Conservation (phyloP, 257 asterid genomes). For the Lantana camara region DNA sequence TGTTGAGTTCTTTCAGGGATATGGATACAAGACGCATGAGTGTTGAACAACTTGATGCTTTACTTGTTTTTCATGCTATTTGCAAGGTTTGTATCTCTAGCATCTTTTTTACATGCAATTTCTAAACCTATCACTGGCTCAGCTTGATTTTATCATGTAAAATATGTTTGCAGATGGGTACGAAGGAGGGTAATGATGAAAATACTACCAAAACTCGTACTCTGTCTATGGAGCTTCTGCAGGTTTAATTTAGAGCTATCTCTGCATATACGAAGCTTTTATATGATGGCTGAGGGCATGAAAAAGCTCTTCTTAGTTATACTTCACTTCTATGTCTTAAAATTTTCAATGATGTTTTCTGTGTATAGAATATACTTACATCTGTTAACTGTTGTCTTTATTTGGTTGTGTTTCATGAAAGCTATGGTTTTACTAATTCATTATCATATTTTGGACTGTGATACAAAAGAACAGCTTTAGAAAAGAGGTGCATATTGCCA, state of each 20-base stretch:
- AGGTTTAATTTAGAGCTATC: conserved; percentile 54
- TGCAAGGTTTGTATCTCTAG: conserved; percentile 78
- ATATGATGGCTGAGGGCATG: conserved; percentile 23
- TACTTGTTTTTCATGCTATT: conserved; percentile 84
- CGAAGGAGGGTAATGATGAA: conserved; percentile 93
- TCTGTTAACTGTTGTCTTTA: conserved; percentile 23
- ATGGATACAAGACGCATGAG: conserved; percentile 59
- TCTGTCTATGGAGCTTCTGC: conserved; percentile 92
- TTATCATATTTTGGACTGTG: background rate
- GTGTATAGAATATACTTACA: conserved; percentile 14
- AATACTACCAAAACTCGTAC: conserved; percentile 77
- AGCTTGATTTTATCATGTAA: conserved; percentile 28
- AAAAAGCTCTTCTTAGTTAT: conserved; percentile 16
- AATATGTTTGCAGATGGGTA: conserved; percentile 80
- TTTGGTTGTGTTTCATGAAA: conserved; percentile 9
- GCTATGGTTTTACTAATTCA: background rate
- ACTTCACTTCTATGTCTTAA: conserved; percentile 6
- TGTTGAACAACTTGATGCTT: conserved; percentile 80
- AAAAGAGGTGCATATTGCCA: background rate
- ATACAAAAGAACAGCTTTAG: background rate
- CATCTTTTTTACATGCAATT: conserved; percentile 21
- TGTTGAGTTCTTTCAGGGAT: conserved; percentile 57
- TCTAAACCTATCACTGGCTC: conserved; percentile 17
- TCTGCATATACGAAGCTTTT: conserved; percentile 27
- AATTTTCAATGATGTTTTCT: conserved; percentile 5